Percentiles rank a stretch among this genome's conserved stretches.
Evolutionary conservation across 176 grass and related monocot species (phyloP).

Genomic region (Poa annua): DNA sequence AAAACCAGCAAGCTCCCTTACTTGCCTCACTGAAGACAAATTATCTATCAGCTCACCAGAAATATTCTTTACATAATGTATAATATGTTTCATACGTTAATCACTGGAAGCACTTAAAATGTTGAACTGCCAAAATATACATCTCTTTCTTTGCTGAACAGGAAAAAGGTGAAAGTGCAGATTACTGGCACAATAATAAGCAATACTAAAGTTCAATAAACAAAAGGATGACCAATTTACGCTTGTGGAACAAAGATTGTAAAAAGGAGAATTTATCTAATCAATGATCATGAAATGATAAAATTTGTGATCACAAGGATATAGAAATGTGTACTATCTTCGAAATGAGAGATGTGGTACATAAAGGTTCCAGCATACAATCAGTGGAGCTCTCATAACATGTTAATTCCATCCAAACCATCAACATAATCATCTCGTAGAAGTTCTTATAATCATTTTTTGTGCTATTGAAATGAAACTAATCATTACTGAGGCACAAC

Average conservation of each 20-base stretch:
- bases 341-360: conserved; percentile 7
- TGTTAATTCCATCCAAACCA: conserved; percentile 13
- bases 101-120: background rate
- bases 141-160: background rate
- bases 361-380: conserved; percentile 36
- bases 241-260: background rate
- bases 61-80: conserved; percentile 12
- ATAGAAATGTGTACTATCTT: conserved; percentile 17
- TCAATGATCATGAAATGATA: background rate
- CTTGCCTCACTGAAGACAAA: background rate
- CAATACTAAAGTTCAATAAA: conserved; percentile 8
- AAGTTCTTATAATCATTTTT: conserved; percentile 29
- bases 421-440: conserved; percentile 12
- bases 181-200: conserved; percentile 5
- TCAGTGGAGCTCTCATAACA: conserved; percentile 15
- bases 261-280: conserved; percentile 9
- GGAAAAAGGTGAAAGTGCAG: background rate
- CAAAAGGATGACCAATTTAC: background rate
- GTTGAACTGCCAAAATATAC: background rate
- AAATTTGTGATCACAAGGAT: background rate
- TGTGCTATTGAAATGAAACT: conserved; percentile 40
- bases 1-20: background rate
- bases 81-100: background rate
- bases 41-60: background rate
- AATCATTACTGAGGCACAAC: conserved; percentile 31